Evolutionary conservation across 306 rosid species (phyloP).

Genomic region (Gastrolobium bilobum): DNA sequence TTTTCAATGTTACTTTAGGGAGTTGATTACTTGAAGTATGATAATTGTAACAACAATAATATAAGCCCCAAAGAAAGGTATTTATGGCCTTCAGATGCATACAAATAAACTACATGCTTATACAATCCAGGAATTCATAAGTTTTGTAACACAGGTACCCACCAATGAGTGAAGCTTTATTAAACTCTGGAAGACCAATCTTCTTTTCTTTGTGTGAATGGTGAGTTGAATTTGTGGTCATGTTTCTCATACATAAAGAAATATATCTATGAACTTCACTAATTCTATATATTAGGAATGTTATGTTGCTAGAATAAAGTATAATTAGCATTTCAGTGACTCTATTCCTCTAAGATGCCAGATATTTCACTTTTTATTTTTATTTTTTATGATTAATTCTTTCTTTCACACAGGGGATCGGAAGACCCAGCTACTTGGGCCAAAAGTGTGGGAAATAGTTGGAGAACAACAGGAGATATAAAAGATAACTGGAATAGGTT

Average conservation of each 20-base stretch:
- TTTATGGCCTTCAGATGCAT: neutral
- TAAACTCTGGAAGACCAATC: slow-evolving; percentile 62
- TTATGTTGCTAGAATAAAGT: slow-evolving; percentile 17
- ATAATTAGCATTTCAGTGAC: neutral
- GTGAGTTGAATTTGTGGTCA: slow-evolving; percentile 55
- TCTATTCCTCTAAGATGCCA: neutral
- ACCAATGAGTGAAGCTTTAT: slow-evolving; percentile 68
- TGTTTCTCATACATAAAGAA: slow-evolving; percentile 7
- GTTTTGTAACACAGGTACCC: slow-evolving; percentile 65
- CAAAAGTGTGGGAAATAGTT: slow-evolving; percentile 70
- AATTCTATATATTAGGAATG: neutral
- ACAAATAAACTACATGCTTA: neutral
- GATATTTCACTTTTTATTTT: neutral
- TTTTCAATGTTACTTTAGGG: slow-evolving; percentile 54
- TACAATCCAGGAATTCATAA: slow-evolving; percentile 17
- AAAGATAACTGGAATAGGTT: slow-evolving; percentile 75
- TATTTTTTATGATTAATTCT: slow-evolving; percentile 16
- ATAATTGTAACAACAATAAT: slow-evolving; percentile 66
- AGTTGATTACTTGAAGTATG: slow-evolving; percentile 85
- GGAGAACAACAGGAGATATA: slow-evolving; percentile 90
- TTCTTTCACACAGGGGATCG: slow-evolving; percentile 65
- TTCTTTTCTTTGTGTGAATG: slow-evolving; percentile 82
- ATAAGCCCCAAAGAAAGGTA: slow-evolving; percentile 75
- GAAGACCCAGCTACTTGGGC: slow-evolving; percentile 85
- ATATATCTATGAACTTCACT: neutral